Conservation (phyloP, 1,284 basidiomycete genomes). For the Moesziomyces parantarcticus region DNA sequence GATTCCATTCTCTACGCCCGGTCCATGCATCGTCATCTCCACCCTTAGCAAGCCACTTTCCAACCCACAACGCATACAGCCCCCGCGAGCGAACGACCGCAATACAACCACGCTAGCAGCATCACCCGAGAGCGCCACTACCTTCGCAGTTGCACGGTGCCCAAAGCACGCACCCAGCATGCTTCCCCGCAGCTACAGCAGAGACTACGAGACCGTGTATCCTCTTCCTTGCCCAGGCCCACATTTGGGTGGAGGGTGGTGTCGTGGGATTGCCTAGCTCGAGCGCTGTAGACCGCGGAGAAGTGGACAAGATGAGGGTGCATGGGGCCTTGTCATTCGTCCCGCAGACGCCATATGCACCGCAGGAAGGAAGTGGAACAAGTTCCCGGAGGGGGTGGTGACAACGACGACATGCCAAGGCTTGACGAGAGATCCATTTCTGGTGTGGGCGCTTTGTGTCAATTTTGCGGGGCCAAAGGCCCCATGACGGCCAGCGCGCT, state of each 20-base stretch:
- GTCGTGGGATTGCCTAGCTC: constrained; percentile 39
- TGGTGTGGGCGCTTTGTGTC: constrained; percentile 52
- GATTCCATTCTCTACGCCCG: constrained; percentile 51
- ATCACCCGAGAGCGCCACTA: neutral
- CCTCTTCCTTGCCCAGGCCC: constrained; percentile 50
- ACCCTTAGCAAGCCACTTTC: neutral
- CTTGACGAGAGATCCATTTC: constrained; percentile 54
- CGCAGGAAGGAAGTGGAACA: neutral
- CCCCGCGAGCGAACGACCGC: neutral
- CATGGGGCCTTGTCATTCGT: constrained; percentile 24
- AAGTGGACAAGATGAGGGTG: constrained; percentile 11
- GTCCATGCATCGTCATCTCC: constrained; percentile 11
- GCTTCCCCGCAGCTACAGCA: constrained; percentile 15
- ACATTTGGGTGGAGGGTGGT: constrained; percentile 45
- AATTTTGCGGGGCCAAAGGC: neutral
- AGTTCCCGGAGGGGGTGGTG: neutral
- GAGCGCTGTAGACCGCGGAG: constrained; percentile 14
- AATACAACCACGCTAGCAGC: neutral
- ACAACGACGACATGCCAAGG: constrained; percentile 9
- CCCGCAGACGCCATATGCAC: neutral
- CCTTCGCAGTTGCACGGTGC: constrained; percentile 5
- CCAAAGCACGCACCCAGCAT: constrained; percentile 15
- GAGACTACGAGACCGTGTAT: constrained; percentile 36
- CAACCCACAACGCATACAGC: neutral
- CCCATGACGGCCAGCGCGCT: constrained; percentile 42